Base-by-base conservation (phyloP, 192 early-diverging fungal genomes). In the Umbelopsis isabellina region DNA sequence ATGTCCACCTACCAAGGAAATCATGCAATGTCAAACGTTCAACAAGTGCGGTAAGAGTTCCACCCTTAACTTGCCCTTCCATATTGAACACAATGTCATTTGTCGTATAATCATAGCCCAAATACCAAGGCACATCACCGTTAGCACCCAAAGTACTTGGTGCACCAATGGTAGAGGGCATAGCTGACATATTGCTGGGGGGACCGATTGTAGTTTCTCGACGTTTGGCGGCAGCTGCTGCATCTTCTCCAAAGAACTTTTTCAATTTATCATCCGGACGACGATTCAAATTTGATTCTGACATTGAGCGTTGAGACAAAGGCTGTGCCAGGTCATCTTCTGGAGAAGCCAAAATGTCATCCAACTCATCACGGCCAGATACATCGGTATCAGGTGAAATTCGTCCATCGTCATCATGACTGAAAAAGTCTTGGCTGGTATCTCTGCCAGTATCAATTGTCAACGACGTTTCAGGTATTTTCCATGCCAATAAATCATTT, bases 1-100 rank as follows among this genome's bases (percentile, higher is more conserved):
- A 20, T 10, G 61, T 80, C 13, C 74, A 80, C 78, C 61, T 72
- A 79, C 78, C 95, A 44, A 75, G 64, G 45, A 68, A 69, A 70
- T 95, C 94, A 72, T 95, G 94, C 11, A 92, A 82, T 1, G 92
- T 95, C 61, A 95, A 81, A 10, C 91, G 80, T 79, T 95, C 92
- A 20, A 95, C 82, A 12, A 95, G 77, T 30, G 91, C 91, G 2
- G 72, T 64, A n/a, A 95, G 79, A 16, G 92, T 94, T 47, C 92
- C 93, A 68, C 93, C 94, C 68, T 90, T 92, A 46, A 95, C 91
- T 69, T 89, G 83, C 9, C 91, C 91, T 49, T 95, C 93, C 78
- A 81, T 85, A 76, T 90, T 91, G 72, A 92, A 86, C 11, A 91
- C 74, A 51, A 95, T 79, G 8, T 91, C 92, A 23, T 87, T 80